Evolutionary conservation across 169 alveolate genomes (phyloP).

Genomic region (Plasmodium reichenowi): DNA sequence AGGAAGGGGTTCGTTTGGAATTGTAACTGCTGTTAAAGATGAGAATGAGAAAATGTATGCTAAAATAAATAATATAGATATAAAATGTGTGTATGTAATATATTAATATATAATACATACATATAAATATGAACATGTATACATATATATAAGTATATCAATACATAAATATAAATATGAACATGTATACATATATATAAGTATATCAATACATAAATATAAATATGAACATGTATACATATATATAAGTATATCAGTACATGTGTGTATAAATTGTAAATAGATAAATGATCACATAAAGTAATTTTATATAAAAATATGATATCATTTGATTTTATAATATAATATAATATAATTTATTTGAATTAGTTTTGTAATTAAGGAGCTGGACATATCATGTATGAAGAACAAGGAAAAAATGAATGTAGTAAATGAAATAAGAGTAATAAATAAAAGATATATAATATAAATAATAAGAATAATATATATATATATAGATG

Average conservation of each 20-base stretch:
- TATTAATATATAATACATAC: not conserved
- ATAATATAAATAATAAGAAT: not conserved
- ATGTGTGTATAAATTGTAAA: not conserved
- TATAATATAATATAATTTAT: not conserved
- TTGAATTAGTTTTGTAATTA: slow-evolving; percentile 59
- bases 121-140: not conserved
- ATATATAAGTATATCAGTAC: not conserved
- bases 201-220: not conserved
- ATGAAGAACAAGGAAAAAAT: slow-evolving; percentile 72
- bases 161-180: not conserved
- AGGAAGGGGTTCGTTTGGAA: slow-evolving; percentile 75
- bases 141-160: not conserved
- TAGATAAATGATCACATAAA: too few relatives aligned
- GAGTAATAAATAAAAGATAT: not conserved
- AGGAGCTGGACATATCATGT: slow-evolving; percentile 73
- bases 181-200: not conserved
- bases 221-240: not conserved
- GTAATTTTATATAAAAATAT: too few relatives aligned
- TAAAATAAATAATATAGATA: not conserved
- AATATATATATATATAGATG: too few relatives aligned
- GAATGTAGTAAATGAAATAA: slow-evolving; percentile 65
- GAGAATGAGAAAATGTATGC: slow-evolving; percentile 47
- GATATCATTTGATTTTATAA: too few relatives aligned
- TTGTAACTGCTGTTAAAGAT: slow-evolving; percentile 70
- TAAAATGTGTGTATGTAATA: not conserved